phyloP scores from a whole-genome alignment of 345 rosid genomes.

The Moringa oleifera region DNA sequence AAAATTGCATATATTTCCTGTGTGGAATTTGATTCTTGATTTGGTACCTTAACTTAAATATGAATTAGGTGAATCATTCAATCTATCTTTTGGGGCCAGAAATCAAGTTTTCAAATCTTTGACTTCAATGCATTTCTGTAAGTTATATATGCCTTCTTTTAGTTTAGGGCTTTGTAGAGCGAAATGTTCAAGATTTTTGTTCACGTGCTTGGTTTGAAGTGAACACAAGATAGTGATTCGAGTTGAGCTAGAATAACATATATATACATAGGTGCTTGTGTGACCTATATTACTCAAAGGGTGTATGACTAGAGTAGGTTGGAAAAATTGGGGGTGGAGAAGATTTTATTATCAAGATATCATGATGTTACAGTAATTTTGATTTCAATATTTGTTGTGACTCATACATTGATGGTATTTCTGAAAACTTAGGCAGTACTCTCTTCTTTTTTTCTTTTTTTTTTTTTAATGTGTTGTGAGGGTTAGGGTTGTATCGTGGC shows the following conservation, averaged over 20 bases:
- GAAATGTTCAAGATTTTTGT: neutral
- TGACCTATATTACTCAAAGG: too few relatives aligned
- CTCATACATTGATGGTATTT: neutral
- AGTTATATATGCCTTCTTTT: neutral
- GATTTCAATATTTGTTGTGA: neutral
- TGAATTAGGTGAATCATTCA: constrained; percentile 5
- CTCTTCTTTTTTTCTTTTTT: too few relatives aligned
- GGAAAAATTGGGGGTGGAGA: neutral
- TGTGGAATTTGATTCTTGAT: neutral
- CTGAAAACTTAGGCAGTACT: neutral
- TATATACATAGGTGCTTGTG: too few relatives aligned
- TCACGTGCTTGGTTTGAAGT: neutral
- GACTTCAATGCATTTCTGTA: neutral
- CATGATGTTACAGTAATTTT: neutral
- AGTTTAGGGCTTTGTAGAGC: neutral
- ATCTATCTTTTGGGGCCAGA: neutral
- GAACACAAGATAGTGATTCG: neutral
- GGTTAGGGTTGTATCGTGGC: too few relatives aligned
- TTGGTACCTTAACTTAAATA: neutral
- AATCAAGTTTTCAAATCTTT: constrained; percentile 2
- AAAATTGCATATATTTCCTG: too few relatives aligned
- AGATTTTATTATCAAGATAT: too few relatives aligned
- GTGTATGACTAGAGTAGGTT: neutral
- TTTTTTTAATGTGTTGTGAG: too few relatives aligned
- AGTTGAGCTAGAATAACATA: neutral